phyloP scores from a whole-genome alignment of 495 filamentous ascomycete genomes.

The Wilcoxina mikolae region DNA sequence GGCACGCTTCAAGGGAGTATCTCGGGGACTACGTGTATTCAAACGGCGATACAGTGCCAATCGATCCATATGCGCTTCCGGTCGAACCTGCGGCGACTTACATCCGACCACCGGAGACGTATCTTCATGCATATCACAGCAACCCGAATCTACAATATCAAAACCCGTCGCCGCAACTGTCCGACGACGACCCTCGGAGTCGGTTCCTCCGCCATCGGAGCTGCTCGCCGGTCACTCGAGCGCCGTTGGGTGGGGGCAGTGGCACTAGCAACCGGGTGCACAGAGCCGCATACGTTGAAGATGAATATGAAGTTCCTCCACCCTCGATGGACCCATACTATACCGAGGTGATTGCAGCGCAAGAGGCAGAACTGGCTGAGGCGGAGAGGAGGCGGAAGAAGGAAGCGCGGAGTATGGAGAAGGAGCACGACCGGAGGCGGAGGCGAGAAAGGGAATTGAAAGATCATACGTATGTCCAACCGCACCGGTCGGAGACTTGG shows the following conservation, averaged over 20 bases:
- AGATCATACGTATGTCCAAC: background rate
- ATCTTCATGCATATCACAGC: background rate
- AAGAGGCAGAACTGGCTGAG: background rate
- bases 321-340: background rate
- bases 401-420: background rate
- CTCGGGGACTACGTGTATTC: background rate
- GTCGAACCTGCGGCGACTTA: background rate
- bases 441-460: background rate
- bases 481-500: background rate
- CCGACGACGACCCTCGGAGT: background rate
- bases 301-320: background rate
- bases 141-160: background rate
- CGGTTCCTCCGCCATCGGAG: constrained; percentile 7
- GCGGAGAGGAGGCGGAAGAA: background rate
- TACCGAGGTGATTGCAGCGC: background rate
- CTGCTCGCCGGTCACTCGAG: background rate
- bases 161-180: background rate
- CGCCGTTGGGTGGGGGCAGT: background rate
- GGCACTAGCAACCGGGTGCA: background rate
- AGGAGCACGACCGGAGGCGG: too few relatives aligned
- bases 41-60: background rate
- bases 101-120: background rate
- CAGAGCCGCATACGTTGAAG: background rate
- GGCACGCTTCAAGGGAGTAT: background rate
- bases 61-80: background rate